Evolutionary conservation across 805 yeast genomes (phyloP).

Genomic region (Hanseniaspora pseudoguilliermondii): DNA sequence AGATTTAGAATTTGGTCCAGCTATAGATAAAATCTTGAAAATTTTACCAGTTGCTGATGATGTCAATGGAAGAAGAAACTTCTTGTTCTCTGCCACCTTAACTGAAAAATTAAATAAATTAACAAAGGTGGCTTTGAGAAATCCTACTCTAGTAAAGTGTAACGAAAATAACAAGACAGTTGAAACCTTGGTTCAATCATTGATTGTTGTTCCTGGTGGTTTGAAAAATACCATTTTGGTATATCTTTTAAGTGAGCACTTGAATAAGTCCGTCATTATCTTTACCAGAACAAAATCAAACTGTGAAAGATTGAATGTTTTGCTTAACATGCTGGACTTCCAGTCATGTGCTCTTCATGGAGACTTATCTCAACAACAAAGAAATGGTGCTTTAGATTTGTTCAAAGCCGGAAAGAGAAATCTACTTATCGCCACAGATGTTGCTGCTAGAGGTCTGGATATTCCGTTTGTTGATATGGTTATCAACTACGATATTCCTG

Average conservation of each 20-base stretch:
- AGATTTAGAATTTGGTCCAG: constrained; percentile 95
- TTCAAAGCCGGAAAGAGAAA: constrained; percentile 60
- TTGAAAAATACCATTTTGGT: constrained; percentile 79
- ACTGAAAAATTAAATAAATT: constrained; percentile 88
- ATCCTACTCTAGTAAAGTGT: constrained; percentile 63
- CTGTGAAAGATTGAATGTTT: constrained; percentile 75
- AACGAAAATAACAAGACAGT: constrained; percentile 87
- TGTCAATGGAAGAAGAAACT: constrained; percentile 46
- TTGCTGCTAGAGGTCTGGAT: constrained; percentile 82
- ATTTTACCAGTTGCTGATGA: constrained; percentile 62
- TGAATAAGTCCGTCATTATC: constrained; percentile 77
- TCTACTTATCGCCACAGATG: constrained; percentile 70
- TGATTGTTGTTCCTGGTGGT: constrained; percentile 86
- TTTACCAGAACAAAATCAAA: constrained; percentile 93
- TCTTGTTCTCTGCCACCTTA: constrained; percentile 91
- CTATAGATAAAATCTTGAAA: constrained; percentile 69
- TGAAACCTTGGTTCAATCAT: constrained; percentile 76
- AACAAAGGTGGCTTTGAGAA: constrained; percentile 78
- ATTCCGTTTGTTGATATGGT: constrained; percentile 70
- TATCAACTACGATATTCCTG: constrained; percentile 66
- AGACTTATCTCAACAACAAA: constrained; percentile 70
- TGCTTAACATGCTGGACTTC: constrained; percentile 71
- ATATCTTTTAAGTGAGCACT: constrained; percentile 65
- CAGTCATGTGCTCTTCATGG: constrained; percentile 91
- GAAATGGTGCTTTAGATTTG: constrained; percentile 69